Percentiles rank a stretch among this genome's conserved stretches.
Evolutionary conservation across 1,284 basidiomycete species (phyloP).

Genomic region (Irpex rosettiformis): DNA sequence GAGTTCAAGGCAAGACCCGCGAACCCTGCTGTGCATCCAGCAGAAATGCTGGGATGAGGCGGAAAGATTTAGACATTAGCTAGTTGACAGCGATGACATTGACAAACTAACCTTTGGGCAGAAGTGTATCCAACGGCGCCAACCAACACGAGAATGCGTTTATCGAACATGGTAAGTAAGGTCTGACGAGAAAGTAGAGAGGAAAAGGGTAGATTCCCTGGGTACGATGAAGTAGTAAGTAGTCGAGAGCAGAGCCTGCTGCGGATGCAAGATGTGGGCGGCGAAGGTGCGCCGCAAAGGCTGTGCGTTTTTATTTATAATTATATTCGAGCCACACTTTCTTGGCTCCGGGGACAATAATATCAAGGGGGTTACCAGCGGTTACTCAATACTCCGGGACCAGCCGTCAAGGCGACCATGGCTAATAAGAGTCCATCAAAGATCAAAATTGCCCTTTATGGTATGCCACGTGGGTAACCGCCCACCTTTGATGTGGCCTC

Average conservation of each 20-base stretch:
- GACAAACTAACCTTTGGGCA: conserved; percentile 16
- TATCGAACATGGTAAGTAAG: conserved; percentile 3
- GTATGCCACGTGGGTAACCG: background rate
- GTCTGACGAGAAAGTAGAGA: conserved; percentile 3
- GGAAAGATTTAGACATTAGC: background rate
- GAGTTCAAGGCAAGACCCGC: conserved; percentile 38
- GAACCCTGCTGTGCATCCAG: conserved; percentile 33
- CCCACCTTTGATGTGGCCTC: background rate
- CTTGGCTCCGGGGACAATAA: background rate
- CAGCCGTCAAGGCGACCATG: background rate
- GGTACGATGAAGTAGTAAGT: background rate
- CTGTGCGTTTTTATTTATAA: background rate
- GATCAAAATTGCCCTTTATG: background rate
- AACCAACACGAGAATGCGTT: conserved; percentile 4
- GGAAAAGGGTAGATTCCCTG: background rate
- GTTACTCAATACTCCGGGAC: too few species aligned
- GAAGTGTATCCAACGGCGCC: conserved; percentile 4
- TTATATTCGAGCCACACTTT: background rate
- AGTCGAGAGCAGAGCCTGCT: background rate
- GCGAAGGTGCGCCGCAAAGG: background rate
- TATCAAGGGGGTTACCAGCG: too few species aligned
- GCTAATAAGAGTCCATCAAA: background rate
- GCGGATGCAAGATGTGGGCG: background rate
- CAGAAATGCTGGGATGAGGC: conserved; percentile 30
- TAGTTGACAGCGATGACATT: background rate